Base-by-base conservation (phyloP, 768 basidiomycete genomes). In the Suillus clintonianus region DNA sequence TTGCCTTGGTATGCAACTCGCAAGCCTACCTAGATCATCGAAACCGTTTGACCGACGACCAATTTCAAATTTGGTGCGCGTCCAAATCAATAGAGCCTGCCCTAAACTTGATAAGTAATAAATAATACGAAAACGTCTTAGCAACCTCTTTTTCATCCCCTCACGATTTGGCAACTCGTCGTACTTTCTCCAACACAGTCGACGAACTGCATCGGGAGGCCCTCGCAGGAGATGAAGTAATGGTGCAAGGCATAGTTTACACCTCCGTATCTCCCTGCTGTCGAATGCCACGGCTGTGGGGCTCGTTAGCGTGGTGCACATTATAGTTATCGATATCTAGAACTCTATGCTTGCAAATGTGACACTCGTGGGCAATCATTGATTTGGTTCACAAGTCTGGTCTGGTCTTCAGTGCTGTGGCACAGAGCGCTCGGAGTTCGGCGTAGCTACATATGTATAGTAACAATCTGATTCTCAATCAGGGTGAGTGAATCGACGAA, bases 151-250 rank as follows among this genome's bases (percentile, higher is more conserved):
- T 43, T 66, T 39, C 61, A 81, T 74, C 81, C 81, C 79, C 81
- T 82, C 79, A 74, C 76, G 77, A 65, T 83, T 78, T 82, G 69
- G 72, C 72, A 77, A 81, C 57, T 80, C 75, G 81, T 81, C 78
- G 76, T 69, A 72, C 70, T 78, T 72, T 69, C 66, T 41, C 62
- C 65, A 58, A 61, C 64, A 80, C 77, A 71, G 74, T 72, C 77
- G 79, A 77, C 70, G 78, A 70, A 71, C 74, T 79, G 79, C 72
- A 72, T 78, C 74, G 80, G 61, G 80, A 77, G 90, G 89, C 69
- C 82, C 88, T 91, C 90, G 89, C 90, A 91, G 90, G 88, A 92
- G 89, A 92, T 90, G 87, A 87, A 92, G 71, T 89, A 88, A 87
- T 86, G 88, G 90, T 84, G 90, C 90, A 89, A 73, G 87, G 90